A percentile compares a stretch with the other conserved stretches of the same genome.
These are phyloP conservation scores for Apiospora koreana DNA, from an alignment of 2,329 filamentous ascomycete genomes.

Conservation along the genomic window DNA sequence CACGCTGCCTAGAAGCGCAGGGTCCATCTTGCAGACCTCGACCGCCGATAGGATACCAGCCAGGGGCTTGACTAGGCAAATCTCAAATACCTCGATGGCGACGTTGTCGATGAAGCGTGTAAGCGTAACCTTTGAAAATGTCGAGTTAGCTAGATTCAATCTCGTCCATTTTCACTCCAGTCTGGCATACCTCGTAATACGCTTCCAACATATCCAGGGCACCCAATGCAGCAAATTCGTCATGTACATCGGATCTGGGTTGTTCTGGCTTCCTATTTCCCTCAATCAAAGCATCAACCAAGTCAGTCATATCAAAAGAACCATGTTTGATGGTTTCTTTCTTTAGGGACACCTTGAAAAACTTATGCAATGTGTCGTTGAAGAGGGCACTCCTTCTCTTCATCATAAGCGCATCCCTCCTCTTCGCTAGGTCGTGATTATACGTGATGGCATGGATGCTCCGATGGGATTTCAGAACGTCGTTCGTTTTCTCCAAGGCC, in stretches of 20 bases:
- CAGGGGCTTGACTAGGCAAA: conserved; percentile 37
- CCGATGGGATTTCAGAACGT: conserved; percentile 29
- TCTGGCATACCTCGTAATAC: conserved; percentile 33
- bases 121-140: too few species aligned
- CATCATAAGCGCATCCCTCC: too few species aligned
- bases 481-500: conserved; percentile 25
- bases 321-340: background rate
- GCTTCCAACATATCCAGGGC: conserved; percentile 36
- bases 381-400: too few species aligned
- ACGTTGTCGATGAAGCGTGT: conserved; percentile 46
- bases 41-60: conserved; percentile 41
- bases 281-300: background rate
- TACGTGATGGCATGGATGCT: conserved; percentile 40
- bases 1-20: conserved; percentile 36
- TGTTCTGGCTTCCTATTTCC: too few species aligned
- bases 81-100: conserved; percentile 43
- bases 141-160: too few species aligned
- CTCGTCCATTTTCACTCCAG: conserved; percentile 23
- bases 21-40: conserved; percentile 37
- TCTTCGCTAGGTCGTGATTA: conserved; percentile 19
- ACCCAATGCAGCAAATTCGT: conserved; percentile 29
- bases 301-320: background rate
- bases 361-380: background rate
- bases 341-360: background rate
- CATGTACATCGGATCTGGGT: conserved; percentile 22